A percentile compares a stretch with the other conserved stretches of the same genome.
phyloP scores from a whole-genome alignment of 225 moss, liverwort and hornwort species.

The Pseudisothecium myosuroides region DNA sequence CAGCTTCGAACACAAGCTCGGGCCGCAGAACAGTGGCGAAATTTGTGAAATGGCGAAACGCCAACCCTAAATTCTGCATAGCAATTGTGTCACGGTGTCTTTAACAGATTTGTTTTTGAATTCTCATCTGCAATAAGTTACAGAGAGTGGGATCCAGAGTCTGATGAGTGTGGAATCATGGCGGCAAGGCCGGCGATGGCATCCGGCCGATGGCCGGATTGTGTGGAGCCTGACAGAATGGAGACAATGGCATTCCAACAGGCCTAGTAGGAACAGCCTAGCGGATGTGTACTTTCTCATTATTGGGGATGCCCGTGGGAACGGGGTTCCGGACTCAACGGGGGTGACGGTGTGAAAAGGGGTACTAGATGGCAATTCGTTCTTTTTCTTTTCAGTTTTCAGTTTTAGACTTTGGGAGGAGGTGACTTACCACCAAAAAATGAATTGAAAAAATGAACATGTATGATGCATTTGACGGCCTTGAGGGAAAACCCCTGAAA shows the following conservation, averaged over 20 bases:
- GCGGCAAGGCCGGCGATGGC: not conserved
- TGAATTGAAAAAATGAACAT: too few species aligned
- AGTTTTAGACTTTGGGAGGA: too few species aligned
- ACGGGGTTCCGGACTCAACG: not conserved
- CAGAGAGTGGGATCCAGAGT: not conserved
- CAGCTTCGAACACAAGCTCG: not conserved
- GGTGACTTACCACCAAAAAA: not conserved
- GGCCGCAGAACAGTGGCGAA: not conserved
- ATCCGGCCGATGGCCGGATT: not conserved
- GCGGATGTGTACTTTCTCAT: not conserved
- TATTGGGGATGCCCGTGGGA: not conserved
- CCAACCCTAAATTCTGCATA: not conserved
- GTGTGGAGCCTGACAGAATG: not conserved
- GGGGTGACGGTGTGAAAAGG: not conserved
- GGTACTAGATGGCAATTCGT: not conserved
- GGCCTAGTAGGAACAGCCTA: not conserved
- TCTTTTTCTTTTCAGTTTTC: not conserved
- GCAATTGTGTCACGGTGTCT: too few species aligned
- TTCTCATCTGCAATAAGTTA: not conserved
- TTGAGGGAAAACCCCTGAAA: too few species aligned
- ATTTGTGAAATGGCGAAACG: not conserved
- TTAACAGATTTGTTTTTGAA: too few species aligned
- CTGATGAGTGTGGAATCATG: not conserved
- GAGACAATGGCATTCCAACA: not conserved
- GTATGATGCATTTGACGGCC: not conserved